These are phyloP conservation scores for Pseudogymnoascus destructans DNA, from an alignment of 2,329 filamentous ascomycete genomes.

Conservation along the genomic window DNA sequence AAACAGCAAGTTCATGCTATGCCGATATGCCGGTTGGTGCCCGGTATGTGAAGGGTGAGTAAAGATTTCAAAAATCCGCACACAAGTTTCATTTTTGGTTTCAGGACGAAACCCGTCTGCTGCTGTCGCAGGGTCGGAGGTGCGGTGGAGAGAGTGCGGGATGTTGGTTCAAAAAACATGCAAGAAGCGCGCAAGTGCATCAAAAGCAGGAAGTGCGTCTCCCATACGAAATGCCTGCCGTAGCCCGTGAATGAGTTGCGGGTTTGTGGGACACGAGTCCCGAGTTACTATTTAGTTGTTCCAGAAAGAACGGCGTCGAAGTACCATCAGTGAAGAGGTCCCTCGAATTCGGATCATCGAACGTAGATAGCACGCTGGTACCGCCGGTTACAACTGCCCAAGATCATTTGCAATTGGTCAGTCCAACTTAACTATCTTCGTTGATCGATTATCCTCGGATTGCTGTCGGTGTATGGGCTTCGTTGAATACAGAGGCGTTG, in stretches of 20 bases:
- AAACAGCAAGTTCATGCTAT: slow-evolving; percentile 8
- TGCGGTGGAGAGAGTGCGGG: not conserved
- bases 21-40: slow-evolving; percentile 1
- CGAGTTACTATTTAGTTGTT: not conserved
- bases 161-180: slow-evolving; percentile 3
- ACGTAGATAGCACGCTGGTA: not conserved
- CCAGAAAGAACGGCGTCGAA: not conserved
- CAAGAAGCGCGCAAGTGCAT: slow-evolving; percentile 1
- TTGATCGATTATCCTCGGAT: slow-evolving; percentile 23
- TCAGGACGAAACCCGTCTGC: not conserved
- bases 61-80: slow-evolving; percentile 6
- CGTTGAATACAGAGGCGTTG: slow-evolving; percentile 25
- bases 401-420: not conserved
- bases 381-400: not conserved
- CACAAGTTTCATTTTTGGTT: not conserved
- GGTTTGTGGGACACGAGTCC: not conserved
- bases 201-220: slow-evolving; percentile 1
- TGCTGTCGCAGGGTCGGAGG: not conserved
- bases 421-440: not conserved
- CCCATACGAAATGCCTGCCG: slow-evolving; percentile 1
- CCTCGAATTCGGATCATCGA: not conserved
- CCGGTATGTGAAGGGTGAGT: not conserved
- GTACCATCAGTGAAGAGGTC: slow-evolving; percentile 8
- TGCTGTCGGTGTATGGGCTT: slow-evolving; percentile 27
- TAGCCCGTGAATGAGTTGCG: slow-evolving; percentile 1